Evolutionary conservation across 257 asterid genomes (phyloP), one percentile per base, ranked within the genome.

Genomic region (Prunella vulgaris): DNA sequence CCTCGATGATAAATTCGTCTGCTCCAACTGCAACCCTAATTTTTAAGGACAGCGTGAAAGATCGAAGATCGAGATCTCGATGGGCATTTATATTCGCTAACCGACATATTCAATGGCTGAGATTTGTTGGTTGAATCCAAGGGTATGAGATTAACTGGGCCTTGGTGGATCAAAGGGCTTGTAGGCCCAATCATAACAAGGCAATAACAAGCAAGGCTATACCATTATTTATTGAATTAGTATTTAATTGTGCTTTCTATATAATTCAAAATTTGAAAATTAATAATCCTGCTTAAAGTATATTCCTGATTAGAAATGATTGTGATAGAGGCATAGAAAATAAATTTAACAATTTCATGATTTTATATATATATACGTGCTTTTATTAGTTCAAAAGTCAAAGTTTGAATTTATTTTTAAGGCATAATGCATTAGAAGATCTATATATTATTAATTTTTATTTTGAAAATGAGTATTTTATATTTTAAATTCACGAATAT

Each of bases 21-120:
- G 70, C 40, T 60, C 37, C 62, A 37, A 62, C 37, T 4, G 69
- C 73, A 76, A 77, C 84, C 88, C 86, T 84, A 77, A 73, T 18
- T 24, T 59, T 13, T 13, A 10, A 70, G 77, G 71, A 66, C 73
- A 52, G 78, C 72, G 72, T 57, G 21, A 64, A 53, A 10, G 24
- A 5, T 6, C 4, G 38, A 7, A 1, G 2, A 20, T 0, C 1
- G 51, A 30, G 59, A 78, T 78, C 79, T 67, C 58, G 69, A 17
- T 35, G 52, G 48, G 1, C 0, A 4, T 59, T 73, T 79, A 73
- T 76, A 70, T 35, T 15, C 24, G 21, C 20, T 18, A 67, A 76
- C 74, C 70, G 78, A 67, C 71, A 22, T 70, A 76, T 52, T 30
- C 17, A 10, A 76, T 66, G 82, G 82, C 68, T 60, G 22, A 2